These are phyloP conservation scores for Bipolaris cookei DNA, from an alignment of 2,329 filamentous ascomycete genomes.

Conservation along the genomic window DNA sequence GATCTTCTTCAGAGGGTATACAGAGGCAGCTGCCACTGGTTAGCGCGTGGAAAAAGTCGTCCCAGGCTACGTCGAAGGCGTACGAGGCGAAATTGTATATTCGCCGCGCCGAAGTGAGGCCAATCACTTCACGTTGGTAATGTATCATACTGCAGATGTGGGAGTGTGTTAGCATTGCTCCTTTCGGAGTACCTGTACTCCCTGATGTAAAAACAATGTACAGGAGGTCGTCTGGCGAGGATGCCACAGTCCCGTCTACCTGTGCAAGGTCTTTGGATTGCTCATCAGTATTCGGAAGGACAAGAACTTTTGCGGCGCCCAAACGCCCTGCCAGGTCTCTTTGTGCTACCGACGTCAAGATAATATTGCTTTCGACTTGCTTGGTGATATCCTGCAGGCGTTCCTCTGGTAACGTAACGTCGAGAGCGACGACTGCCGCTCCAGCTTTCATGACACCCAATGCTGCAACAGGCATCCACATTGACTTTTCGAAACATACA, in stretches of 20 bases:
- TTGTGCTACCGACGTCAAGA: no score
- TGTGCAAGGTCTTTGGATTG: no score
- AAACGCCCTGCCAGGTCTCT: no score
- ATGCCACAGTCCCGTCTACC: no score
- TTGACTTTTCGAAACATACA: constrained; percentile 22
- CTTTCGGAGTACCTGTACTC: constrained; percentile 56
- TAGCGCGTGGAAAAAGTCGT: constrained; percentile 59
- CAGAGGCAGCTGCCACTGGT: constrained; percentile 56
- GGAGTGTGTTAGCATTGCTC: constrained; percentile 62
- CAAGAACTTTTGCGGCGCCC: not conserved
- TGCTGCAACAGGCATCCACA: constrained; percentile 42
- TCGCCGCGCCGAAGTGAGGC: not conserved
- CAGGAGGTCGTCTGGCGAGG: constrained; percentile 27
- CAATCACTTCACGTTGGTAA: not conserved
- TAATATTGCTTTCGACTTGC: not conserved
- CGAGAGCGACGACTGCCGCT: constrained; percentile 48
- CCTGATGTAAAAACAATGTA: constrained; percentile 64
- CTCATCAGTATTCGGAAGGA: constrained; percentile 46
- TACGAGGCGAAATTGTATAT: not conserved
- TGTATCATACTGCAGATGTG: not conserved
- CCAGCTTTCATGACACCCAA: constrained; percentile 53
- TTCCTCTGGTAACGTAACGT: constrained; percentile 33
- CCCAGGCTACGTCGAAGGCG: constrained; percentile 58
- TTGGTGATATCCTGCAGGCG: not conserved
- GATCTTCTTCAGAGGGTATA: constrained; percentile 59